Evolutionary conservation across 2,329 filamentous ascomycete species (phyloP), one percentile per base, ranked within the genome.

Genomic region (Colletotrichum acutatum): DNA sequence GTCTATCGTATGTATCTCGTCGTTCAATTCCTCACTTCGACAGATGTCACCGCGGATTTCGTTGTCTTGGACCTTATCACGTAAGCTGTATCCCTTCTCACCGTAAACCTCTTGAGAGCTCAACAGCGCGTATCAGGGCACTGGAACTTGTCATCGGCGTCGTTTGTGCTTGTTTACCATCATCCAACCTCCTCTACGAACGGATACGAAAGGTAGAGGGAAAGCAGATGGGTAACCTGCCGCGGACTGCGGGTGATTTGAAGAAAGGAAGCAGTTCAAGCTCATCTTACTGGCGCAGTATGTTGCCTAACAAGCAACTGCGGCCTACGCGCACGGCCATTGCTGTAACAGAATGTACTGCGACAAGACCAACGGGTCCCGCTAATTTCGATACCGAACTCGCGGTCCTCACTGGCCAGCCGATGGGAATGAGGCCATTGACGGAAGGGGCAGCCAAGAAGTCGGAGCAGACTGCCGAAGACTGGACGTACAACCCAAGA

Each of bases 41-140:
- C 37, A 6, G 78, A 80, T 53, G 75, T 77, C 0, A 78, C 76
- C 4, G 63, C 72, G 3, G 78, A 78, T 46, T 80, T 80, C 59
- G 76, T 77, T 5, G 34, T 63, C 1, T 34, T 75, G 24, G 74
- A 74, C n/a, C 14, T 75, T 6, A 26, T 74, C 22, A 75, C 74
- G 74, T 71, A 57, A 42, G 73, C 62, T 56, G 12, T 60, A 16
- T 9, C 19, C 1, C 1, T 9, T 12, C 12, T 14, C 3, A 22
- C 19, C 5, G 1, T 28, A 8, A 8, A 9, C 9, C 19, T 11
- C 1, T 1, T 1, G 1, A 2, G 8, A 22, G 22, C 12, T 22
- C 37, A 16, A 34, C 12, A 4, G 19, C 8, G 8, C 3, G 42
- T 4, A 16, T 11, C 19, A 75, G 75, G 9, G 68, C 62, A 34